Conservation (phyloP, 2,329 filamentous ascomycete genomes). For the Neoascochyta sp. region DNA sequence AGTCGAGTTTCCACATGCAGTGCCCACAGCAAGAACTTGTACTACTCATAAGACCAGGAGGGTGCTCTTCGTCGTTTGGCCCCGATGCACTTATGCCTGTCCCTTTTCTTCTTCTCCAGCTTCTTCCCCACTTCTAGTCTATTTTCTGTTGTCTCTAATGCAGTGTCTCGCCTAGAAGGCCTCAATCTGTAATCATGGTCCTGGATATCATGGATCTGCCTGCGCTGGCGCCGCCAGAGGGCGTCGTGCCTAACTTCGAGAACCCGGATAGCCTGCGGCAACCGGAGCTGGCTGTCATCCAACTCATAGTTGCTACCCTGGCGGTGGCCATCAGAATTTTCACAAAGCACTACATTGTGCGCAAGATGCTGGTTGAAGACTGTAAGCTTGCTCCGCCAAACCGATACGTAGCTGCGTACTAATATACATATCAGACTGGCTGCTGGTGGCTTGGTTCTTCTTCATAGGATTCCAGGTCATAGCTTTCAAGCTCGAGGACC, state of each 20-base stretch:
- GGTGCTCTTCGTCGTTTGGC: too few species aligned
- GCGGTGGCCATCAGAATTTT: conserved; percentile 8
- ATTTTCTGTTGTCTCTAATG: too few species aligned
- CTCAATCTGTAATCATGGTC: too few species aligned
- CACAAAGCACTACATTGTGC: conserved; percentile 6
- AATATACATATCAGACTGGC: conserved; percentile 7
- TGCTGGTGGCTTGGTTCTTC: conserved; percentile 9
- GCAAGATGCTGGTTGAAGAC: conserved; percentile 10
- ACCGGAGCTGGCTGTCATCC: conserved; percentile 6
- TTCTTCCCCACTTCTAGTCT: too few species aligned
- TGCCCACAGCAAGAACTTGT: too few species aligned
- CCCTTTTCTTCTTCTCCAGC: too few species aligned
- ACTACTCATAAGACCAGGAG: too few species aligned
- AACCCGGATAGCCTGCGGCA: conserved; percentile 6
- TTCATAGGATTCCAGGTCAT: conserved; percentile 7
- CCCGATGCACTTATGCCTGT: too few species aligned
- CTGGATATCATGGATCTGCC: conserved; percentile 7
- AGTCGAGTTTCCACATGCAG: too few species aligned
- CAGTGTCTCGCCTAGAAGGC: too few species aligned
- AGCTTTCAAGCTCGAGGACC: conserved; percentile 8
- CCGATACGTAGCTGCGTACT: neutral
- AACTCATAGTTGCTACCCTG: conserved; percentile 7
- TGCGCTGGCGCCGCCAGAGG: conserved; percentile 7
- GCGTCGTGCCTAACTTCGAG: conserved; percentile 8
- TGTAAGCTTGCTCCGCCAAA: conserved; percentile 5